A percentile compares a stretch with the other conserved stretches of the same genome.
These are phyloP conservation scores for Heliamphora exappendiculata DNA, from an alignment of 148 eudicot species.

Conservation along the genomic window DNA sequence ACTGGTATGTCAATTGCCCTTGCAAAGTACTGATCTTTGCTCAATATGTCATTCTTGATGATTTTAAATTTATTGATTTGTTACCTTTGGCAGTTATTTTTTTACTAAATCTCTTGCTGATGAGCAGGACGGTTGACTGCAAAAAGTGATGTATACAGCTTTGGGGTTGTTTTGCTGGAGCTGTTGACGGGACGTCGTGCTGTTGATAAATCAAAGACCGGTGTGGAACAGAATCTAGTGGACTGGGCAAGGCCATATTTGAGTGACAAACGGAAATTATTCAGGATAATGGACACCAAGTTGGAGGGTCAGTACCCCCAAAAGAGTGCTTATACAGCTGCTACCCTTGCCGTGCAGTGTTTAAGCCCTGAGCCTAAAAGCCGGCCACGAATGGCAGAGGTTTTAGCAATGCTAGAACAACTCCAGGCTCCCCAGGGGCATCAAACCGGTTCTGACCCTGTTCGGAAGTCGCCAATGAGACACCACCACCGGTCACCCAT, in stretches of 20 bases:
- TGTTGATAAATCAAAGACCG: constrained; percentile 44
- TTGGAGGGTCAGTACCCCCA: constrained; percentile 69
- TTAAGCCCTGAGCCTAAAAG: constrained; percentile 43
- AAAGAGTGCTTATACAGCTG: constrained; percentile 53
- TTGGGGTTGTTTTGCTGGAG: constrained; percentile 71
- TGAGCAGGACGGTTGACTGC: constrained; percentile 57
- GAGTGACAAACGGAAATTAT: constrained; percentile 48
- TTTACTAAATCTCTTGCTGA: not conserved
- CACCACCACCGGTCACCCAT: constrained; percentile 37
- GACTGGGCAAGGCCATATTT: constrained; percentile 71
- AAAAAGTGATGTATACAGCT: constrained; percentile 72
- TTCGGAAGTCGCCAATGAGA: constrained; percentile 28
- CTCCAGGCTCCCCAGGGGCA: constrained; percentile 50
- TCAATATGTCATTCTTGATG: too few species aligned
- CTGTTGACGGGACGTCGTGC: constrained; percentile 59
- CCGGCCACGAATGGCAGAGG: constrained; percentile 66
- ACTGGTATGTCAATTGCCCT: constrained; percentile 33
- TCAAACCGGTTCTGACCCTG: constrained; percentile 26
- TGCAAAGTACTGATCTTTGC: constrained; percentile 2
- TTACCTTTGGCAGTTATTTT: too few species aligned
- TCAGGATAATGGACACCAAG: constrained; percentile 64
- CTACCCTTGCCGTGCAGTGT: constrained; percentile 52
- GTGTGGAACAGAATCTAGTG: constrained; percentile 48
- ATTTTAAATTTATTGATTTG: too few species aligned
- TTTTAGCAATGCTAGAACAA: constrained; percentile 58